A percentile compares a stretch with the other conserved stretches of the same genome.
These are phyloP conservation scores for Fusarium decemcellulare DNA, from an alignment of 2,329 filamentous ascomycete species.

Conservation along the genomic window DNA sequence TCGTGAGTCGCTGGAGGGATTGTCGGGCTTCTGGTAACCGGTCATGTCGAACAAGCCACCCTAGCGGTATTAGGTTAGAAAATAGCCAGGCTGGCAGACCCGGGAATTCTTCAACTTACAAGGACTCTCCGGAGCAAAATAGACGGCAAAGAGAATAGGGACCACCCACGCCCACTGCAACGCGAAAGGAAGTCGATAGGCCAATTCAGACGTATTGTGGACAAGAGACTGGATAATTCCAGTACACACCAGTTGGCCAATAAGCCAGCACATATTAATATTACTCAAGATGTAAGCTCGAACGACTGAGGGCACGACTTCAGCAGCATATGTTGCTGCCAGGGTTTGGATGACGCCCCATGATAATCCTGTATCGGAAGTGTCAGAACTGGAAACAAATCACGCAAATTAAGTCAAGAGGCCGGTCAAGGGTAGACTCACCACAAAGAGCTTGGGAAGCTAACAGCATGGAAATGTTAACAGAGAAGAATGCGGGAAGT, in stretches of 20 bases:
- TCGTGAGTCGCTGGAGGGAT: slow-evolving; percentile 49
- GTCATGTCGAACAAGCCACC: slow-evolving; percentile 57
- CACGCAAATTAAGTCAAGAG: no score
- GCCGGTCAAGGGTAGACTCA: background rate
- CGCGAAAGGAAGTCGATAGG: slow-evolving; percentile 53
- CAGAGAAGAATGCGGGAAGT: slow-evolving; percentile 55
- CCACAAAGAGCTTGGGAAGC: slow-evolving; percentile 52
- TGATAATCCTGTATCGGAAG: slow-evolving; percentile 43
- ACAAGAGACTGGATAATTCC: slow-evolving; percentile 54
- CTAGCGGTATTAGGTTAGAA: slow-evolving; percentile 5
- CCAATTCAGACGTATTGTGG: slow-evolving; percentile 46
- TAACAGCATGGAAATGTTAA: slow-evolving; percentile 50
- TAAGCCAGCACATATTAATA: slow-evolving; percentile 59
- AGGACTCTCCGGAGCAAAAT: slow-evolving; percentile 58
- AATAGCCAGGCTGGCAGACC: no score
- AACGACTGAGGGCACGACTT: slow-evolving; percentile 52
- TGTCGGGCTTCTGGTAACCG: slow-evolving; percentile 50
- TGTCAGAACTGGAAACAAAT: no score
- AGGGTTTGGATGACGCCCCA: slow-evolving; percentile 55
- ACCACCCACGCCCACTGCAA: slow-evolving; percentile 59
- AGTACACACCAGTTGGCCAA: slow-evolving; percentile 56
- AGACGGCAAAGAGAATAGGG: slow-evolving; percentile 52
- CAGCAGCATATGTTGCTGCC: slow-evolving; percentile 57
- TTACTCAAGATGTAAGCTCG: slow-evolving; percentile 55
- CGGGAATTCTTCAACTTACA: slow-evolving; percentile 40